phyloP scores from a whole-genome alignment of 2,329 filamentous ascomycete genomes.

The Macroventuria anomochaeta region DNA sequence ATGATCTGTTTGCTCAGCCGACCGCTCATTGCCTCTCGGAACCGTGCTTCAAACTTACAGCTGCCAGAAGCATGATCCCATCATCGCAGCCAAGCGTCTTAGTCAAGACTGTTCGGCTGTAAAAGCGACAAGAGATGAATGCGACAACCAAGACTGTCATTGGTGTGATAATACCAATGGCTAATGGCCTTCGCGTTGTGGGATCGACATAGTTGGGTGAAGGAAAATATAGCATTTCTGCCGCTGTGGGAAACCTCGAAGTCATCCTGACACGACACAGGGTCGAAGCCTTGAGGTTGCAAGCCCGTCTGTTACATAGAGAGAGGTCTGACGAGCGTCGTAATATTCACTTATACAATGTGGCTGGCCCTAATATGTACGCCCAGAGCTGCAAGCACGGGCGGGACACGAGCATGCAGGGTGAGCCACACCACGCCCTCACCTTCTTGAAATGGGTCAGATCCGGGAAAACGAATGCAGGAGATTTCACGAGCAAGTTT shows the following conservation, averaged over 20 bases:
- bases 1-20: conserved; percentile 15
- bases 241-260: conserved; percentile 34
- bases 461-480: conserved; percentile 6
- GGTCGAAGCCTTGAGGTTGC: conserved; percentile 6
- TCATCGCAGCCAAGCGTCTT: conserved; percentile 38
- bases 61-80: conserved; percentile 37
- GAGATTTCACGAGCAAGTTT: background rate
- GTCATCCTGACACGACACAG: conserved; percentile 25
- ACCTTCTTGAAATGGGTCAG: conserved; percentile 17
- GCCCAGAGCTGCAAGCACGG: conserved; percentile 2
- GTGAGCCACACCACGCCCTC: conserved; percentile 10
- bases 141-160: conserved; percentile 25
- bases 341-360: background rate
- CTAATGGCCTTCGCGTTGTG: conserved; percentile 28
- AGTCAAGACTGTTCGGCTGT: conserved; percentile 35
- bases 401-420: conserved; percentile 8
- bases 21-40: background rate
- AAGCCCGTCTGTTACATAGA: conserved; percentile 11
- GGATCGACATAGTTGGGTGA: conserved; percentile 41
- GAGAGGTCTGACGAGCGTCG: background rate
- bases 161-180: conserved; percentile 34
- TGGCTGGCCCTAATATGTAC: conserved; percentile 6
- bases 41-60: conserved; percentile 20
- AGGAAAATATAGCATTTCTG: conserved; percentile 36
- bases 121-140: conserved; percentile 31